These are phyloP conservation scores for Solanum verrucosum DNA, from an alignment of 257 asterid genomes.

Conservation along the genomic window DNA sequence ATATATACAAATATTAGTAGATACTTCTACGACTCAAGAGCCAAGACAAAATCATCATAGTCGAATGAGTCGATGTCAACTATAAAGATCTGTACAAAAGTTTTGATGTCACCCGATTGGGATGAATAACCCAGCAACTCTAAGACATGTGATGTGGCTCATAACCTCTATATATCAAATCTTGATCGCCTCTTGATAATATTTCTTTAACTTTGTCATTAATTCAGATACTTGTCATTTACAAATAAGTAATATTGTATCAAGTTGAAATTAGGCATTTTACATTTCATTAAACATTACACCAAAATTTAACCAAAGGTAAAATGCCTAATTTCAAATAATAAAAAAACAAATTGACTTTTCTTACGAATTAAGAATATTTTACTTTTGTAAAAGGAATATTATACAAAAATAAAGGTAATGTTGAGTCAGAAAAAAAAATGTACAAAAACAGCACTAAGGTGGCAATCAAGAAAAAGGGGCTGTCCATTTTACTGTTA, in stretches of 20 bases:
- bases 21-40: neutral
- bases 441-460: neutral
- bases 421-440: neutral
- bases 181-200: neutral
- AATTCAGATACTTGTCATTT: neutral
- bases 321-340: neutral
- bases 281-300: neutral
- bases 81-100: too few relatives aligned
- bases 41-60: too few relatives aligned
- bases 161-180: neutral
- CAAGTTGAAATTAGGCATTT: neutral
- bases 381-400: neutral
- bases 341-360: neutral
- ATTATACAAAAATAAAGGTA: neutral
- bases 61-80: too few relatives aligned
- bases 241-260: too few relatives aligned
- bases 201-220: neutral
- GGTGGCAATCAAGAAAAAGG: neutral
- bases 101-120: too few relatives aligned
- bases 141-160: too few relatives aligned
- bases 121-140: too few relatives aligned
- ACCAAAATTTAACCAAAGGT: neutral
- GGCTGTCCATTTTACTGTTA: neutral
- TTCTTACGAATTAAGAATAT: neutral
- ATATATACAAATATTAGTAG: too few relatives aligned